These are phyloP conservation scores for Elsinoe australis DNA, from an alignment of 2,329 filamentous ascomycete species.

Conservation along the genomic window DNA sequence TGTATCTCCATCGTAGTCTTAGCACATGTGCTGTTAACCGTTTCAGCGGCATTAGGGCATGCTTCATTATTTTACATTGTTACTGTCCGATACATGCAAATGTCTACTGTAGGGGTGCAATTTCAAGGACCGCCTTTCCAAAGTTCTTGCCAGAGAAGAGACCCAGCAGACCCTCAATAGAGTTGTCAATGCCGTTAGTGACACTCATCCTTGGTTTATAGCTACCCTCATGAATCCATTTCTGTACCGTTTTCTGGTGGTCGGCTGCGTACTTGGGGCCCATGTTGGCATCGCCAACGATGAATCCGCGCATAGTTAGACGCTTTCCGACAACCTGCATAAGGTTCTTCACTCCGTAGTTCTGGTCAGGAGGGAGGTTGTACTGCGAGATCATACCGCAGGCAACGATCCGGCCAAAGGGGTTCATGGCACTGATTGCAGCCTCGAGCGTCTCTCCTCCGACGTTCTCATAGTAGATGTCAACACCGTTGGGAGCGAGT, in stretches of 20 bases:
- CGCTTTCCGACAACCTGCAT: slow-evolving; percentile 59
- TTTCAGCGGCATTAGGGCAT: too few relatives aligned
- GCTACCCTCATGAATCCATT: slow-evolving; percentile 68
- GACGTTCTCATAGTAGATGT: slow-evolving; percentile 76
- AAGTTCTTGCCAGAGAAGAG: slow-evolving; percentile 75
- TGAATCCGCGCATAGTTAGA: slow-evolving; percentile 66
- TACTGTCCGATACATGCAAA: background rate
- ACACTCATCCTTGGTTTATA: slow-evolving; percentile 63
- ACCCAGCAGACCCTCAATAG: slow-evolving; percentile 62
- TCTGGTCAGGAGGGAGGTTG: slow-evolving; percentile 52
- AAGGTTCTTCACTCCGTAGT: slow-evolving; percentile 60
- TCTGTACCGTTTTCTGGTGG: slow-evolving; percentile 66
- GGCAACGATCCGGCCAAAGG: slow-evolving; percentile 57
- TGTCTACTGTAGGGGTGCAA: slow-evolving; percentile 29
- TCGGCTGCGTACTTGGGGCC: slow-evolving; percentile 59
- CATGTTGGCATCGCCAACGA: slow-evolving; percentile 59
- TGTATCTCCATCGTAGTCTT: too few relatives aligned
- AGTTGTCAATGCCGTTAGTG: slow-evolving; percentile 71
- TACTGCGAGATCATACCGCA: slow-evolving; percentile 68
- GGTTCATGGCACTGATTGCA: slow-evolving; percentile 56
- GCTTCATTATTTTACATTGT: too few relatives aligned
- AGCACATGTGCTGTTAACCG: background rate
- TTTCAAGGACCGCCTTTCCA: slow-evolving; percentile 75
- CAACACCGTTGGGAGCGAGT: slow-evolving; percentile 67
- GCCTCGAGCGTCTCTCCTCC: slow-evolving; percentile 68